Percentiles rank a stretch among this genome's conserved stretches.
Conservation (phyloP, 1,284 basidiomycete species). For the Coriolopsis trogii region DNA sequence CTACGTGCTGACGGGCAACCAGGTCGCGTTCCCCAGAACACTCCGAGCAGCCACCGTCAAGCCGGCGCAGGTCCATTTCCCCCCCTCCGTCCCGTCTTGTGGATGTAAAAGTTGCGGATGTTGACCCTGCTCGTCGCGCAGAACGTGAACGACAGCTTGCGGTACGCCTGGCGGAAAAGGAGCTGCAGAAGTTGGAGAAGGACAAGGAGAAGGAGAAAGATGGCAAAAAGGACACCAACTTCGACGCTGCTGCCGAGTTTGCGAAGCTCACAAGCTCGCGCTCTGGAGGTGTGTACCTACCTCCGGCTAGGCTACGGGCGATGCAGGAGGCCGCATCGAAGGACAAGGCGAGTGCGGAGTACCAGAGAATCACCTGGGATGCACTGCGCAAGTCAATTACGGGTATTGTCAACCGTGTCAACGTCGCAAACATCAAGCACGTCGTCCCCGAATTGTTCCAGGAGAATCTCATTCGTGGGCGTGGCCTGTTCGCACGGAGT, state of each 20-base stretch:
- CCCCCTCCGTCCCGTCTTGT: conserved; percentile 45
- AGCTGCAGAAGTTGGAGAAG: conserved; percentile 65
- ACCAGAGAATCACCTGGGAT: conserved; percentile 97
- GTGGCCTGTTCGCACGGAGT: conserved; percentile 89
- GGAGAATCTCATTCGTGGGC: conserved; percentile 90
- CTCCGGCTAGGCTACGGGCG: conserved; percentile 90
- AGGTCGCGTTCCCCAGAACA: conserved; percentile 53
- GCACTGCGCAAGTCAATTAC: conserved; percentile 97
- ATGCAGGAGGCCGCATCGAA: conserved; percentile 85
- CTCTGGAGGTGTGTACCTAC: conserved; percentile 96
- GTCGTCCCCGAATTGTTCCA: conserved; percentile 93
- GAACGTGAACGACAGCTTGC: conserved; percentile 82
- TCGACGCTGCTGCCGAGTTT: conserved; percentile 79
- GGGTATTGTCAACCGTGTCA: conserved; percentile 99
- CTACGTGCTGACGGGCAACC: not conserved
- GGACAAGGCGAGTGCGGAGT: conserved; percentile 91
- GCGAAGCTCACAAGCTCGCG: conserved; percentile 78
- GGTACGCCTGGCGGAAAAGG: conserved; percentile 70
- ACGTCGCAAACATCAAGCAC: conserved; percentile 95
- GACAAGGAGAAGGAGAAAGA: conserved; percentile 53
- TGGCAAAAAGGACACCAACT: conserved; percentile 44
- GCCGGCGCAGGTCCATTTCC: conserved; percentile 65
- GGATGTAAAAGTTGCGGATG: conserved; percentile 64
- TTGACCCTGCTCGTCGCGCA: conserved; percentile 75
- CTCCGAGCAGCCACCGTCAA: conserved; percentile 56